Base-by-base conservation (phyloP, 2,329 filamentous ascomycete species). In the Chrysosporium keratinophilum region DNA sequence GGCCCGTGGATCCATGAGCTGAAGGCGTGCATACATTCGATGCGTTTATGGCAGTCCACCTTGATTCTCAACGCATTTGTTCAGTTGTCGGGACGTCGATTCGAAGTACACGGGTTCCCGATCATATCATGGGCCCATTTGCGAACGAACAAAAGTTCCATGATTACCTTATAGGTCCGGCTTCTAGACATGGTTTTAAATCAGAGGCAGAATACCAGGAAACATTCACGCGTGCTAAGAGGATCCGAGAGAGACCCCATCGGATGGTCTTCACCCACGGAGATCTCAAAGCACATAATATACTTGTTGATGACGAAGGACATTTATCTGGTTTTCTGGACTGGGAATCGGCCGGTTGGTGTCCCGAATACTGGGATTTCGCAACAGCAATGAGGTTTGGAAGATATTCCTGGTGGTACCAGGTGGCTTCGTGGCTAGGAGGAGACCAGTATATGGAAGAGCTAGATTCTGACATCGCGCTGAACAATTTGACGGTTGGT, bases 1-100 rank as follows among this genome's bases (percentile, higher is more conserved):
- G 63, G 62, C 1, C 65, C 64, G 5, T 68, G 64, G 61, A 59
- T 69, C 14, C 41, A 63, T 1, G 66, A 74, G 52, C 57, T 73
- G 14, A 68, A 63, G 47, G 51, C 3, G 23, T 28, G 65, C 23
- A 33, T 72, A 9, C 34, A 58, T 33, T 56, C 63, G 1, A 73
- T 72, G 65, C 65, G 69, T 39, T 45, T 49, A 34, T 73, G 69
- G 68, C 48, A 23, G 41, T 57, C 64, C n/a, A 65, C 64, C 23
- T 37, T 57, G 42, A 61, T 9, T 15, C 10, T 9, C 12, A 48
- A 14, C 48, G 46, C 1, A 65, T 71, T 19, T 67, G 60, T 56
- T 71, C 68, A 1, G 58, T 59, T 5, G 57, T 67, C 50, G 65
- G 65, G 5, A 69, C 64, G 0, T 28, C 51, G 1, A 44, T 71